Conservation (phyloP, 2,329 filamentous ascomycete species). For the Aspergillus hiratsukae region DNA sequence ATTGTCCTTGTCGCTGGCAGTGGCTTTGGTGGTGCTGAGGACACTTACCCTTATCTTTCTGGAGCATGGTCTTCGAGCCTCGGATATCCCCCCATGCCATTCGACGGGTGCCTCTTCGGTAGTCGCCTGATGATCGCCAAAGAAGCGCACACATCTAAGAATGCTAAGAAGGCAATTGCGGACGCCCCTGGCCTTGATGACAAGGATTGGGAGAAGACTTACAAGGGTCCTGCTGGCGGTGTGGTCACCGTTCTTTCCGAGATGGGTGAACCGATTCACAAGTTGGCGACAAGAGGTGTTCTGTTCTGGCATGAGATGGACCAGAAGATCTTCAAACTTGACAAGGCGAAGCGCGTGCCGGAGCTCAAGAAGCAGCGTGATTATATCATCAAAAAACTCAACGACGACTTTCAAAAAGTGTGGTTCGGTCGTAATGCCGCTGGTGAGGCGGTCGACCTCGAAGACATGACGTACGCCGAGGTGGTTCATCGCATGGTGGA, state of each 20-base stretch:
- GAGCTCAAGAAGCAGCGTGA: constrained; percentile 84
- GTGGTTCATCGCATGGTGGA: constrained; percentile 83
- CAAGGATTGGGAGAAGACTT: constrained; percentile 83
- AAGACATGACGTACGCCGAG: constrained; percentile 93
- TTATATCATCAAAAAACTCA: constrained; percentile 92
- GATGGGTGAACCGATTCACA: constrained; percentile 99
- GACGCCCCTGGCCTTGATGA: constrained; percentile 81
- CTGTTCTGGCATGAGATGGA: constrained; percentile 99
- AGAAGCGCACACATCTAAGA: constrained; percentile 81
- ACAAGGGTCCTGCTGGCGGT: constrained; percentile 85
- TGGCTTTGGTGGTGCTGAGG: constrained; percentile 83
- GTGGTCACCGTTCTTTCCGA: constrained; percentile 96
- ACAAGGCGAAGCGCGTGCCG: constrained; percentile 86
- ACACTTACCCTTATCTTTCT: constrained; percentile 88
- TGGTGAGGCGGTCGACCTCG: constrained; percentile 77
- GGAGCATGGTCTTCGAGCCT: constrained; percentile 82
- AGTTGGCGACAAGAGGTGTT: constrained; percentile 93
- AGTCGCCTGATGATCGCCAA: constrained; percentile 93
- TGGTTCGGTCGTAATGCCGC: constrained; percentile 87
- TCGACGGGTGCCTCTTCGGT: constrained; percentile 84
- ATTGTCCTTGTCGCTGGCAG: constrained; percentile 83
- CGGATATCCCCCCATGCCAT: constrained; percentile 88
- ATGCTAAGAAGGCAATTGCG: constrained; percentile 84
- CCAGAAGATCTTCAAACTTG: constrained; percentile 91
- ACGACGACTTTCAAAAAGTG: constrained; percentile 93